phyloP scores from a whole-genome alignment of 371 early-diverging fungal species.

The Mucor lusitanicus region DNA sequence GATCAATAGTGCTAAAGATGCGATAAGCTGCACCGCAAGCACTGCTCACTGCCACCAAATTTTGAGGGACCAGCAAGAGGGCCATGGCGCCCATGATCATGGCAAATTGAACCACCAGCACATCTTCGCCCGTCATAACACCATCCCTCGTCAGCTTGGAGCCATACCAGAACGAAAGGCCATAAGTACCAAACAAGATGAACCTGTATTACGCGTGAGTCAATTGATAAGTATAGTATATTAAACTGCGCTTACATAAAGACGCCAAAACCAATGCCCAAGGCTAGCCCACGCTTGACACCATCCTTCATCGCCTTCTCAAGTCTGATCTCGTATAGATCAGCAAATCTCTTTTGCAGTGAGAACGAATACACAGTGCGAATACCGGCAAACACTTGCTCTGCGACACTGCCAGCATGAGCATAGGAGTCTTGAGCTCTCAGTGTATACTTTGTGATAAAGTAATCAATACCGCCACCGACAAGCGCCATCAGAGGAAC shows the following conservation, averaged over 20 bases:
- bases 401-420: conserved; percentile 49
- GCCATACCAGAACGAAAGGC: conserved; percentile 85
- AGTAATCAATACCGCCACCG: conserved; percentile 67
- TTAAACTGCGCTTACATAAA: conserved; percentile 36
- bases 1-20: conserved; percentile 80
- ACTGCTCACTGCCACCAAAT: conserved; percentile 45
- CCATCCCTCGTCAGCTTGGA: conserved; percentile 52
- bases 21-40: conserved; percentile 69
- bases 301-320: conserved; percentile 60
- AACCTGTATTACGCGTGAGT: conserved; percentile 17
- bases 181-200: conserved; percentile 67
- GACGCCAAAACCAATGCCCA: conserved; percentile 61
- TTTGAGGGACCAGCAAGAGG: conserved; percentile 55
- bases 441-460: conserved; percentile 56
- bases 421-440: conserved; percentile 44
- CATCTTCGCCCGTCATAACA: conserved; percentile 47
- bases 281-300: conserved; percentile 48
- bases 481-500: conserved; percentile 60
- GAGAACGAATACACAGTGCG: conserved; percentile 89
- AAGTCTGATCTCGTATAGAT: conserved; percentile 60
- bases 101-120: conserved; percentile 72
- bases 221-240: background rate
- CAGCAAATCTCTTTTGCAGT: conserved; percentile 69
- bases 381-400: conserved; percentile 80
- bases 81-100: conserved; percentile 66